phyloP scores from a whole-genome alignment of 257 asterid genomes.

The Plantago ovata region DNA sequence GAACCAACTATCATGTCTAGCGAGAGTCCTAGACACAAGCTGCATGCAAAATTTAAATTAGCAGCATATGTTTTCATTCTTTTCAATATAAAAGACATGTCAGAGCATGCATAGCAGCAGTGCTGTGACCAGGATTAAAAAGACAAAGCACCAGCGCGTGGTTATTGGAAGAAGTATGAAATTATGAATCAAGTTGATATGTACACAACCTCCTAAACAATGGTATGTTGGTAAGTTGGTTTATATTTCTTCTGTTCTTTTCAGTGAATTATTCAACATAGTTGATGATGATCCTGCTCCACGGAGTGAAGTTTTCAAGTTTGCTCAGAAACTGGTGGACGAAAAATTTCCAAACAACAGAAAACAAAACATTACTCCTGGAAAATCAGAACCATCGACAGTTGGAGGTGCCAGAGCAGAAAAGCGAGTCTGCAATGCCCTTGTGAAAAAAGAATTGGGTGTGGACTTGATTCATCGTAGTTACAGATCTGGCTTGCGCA shows the following conservation, averaged over 20 bases:
- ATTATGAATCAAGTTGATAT: too few relatives aligned
- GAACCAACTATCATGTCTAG: too few relatives aligned
- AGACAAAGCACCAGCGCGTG: too few relatives aligned
- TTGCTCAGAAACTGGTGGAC: constrained; percentile 61
- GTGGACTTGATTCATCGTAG: constrained; percentile 62
- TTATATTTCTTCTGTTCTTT: constrained; percentile 12
- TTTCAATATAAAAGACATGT: too few relatives aligned
- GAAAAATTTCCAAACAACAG: constrained; percentile 41
- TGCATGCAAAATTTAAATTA: too few relatives aligned
- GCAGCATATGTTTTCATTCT: too few relatives aligned
- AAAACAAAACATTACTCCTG: constrained; percentile 22
- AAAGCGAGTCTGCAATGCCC: constrained; percentile 82
- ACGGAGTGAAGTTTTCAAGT: constrained; percentile 58
- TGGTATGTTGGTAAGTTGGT: background rate
- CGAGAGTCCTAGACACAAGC: too few relatives aligned
- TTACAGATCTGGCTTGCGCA: constrained; percentile 64
- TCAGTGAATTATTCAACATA: constrained; percentile 65
- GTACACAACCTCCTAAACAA: too few relatives aligned
- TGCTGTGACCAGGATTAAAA: background rate
- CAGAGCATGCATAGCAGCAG: too few relatives aligned
- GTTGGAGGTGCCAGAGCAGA: constrained; percentile 37
- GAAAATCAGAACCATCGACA: constrained; percentile 22
- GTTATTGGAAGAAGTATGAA: too few relatives aligned
- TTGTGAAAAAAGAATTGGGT: constrained; percentile 67
- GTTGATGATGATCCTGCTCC: constrained; percentile 92